These are phyloP conservation scores for Didymella exigua DNA, from an alignment of 2,329 filamentous ascomycete genomes.

Conservation along the genomic window DNA sequence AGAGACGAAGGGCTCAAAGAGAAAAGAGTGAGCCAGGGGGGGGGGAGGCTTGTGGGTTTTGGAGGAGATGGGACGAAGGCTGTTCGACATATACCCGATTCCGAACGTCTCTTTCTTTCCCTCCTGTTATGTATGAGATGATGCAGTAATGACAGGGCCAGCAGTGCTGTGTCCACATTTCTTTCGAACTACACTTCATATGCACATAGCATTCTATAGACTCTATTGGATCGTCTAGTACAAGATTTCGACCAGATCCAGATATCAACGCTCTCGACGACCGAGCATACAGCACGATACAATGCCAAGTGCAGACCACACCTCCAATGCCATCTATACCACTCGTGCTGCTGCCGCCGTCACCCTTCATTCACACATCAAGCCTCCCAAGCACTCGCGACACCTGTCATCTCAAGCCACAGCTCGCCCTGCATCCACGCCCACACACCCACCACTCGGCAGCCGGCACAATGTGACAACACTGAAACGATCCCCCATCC, in stretches of 20 bases:
- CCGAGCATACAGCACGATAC: neutral
- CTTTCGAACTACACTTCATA: slow-evolving; percentile 9
- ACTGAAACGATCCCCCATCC: slow-evolving; percentile 9
- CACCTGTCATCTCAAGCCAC: slow-evolving; percentile 10
- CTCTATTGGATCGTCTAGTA: neutral
- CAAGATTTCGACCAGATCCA: neutral
- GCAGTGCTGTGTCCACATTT: slow-evolving; percentile 24
- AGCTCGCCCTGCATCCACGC: neutral
- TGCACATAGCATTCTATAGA: slow-evolving; percentile 27
- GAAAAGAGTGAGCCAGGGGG: neutral
- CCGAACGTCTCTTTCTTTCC: slow-evolving; percentile 31
- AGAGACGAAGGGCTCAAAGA: neutral
- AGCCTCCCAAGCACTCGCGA: slow-evolving; percentile 9
- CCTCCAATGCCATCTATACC: neutral
- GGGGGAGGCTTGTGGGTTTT: slow-evolving; percentile 23
- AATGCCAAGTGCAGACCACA: neutral
- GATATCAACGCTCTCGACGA: neutral
- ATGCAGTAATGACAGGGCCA: slow-evolving; percentile 27
- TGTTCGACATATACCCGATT: slow-evolving; percentile 23
- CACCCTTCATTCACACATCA: neutral
- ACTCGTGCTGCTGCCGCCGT: neutral
- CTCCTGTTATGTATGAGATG: slow-evolving; percentile 12
- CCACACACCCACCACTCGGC: slow-evolving; percentile 4
- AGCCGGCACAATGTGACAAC: slow-evolving; percentile 10
- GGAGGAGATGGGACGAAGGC: slow-evolving; percentile 22